phyloP scores from a whole-genome alignment of 208 protist species.

The Naegleria fowleri region DNA sequence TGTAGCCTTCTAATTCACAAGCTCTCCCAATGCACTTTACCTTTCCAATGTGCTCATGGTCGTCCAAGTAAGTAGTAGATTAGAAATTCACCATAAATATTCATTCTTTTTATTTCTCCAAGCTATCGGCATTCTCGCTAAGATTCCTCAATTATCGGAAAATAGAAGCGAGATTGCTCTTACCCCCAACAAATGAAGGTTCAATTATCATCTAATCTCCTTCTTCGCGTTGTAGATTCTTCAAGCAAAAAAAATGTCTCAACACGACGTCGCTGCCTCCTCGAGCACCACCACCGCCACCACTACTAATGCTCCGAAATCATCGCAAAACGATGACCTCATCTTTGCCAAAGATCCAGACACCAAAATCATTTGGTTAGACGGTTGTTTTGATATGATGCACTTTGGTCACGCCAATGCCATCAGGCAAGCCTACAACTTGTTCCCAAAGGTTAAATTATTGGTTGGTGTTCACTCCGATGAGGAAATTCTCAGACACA shows the following conservation, averaged over 20 bases:
- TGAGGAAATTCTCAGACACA: slow-evolving; percentile 18
- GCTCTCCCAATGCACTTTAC: neutral
- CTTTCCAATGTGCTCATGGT: slow-evolving; percentile 27
- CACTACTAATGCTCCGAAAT: too few species aligned
- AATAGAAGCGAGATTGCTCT: too few species aligned
- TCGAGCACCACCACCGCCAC: neutral
- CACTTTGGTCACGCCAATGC: slow-evolving; percentile 20
- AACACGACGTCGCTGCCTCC: neutral
- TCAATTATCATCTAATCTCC: too few species aligned
- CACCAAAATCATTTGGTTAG: neutral
- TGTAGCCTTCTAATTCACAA: neutral
- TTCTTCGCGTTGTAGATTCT: too few species aligned
- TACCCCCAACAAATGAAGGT: too few species aligned
- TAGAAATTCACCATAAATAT: neutral
- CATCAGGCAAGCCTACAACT: neutral
- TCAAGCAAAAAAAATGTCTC: neutral
- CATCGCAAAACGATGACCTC: too few species aligned
- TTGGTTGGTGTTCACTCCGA: slow-evolving; percentile 16
- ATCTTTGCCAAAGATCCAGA: neutral
- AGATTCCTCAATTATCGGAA: too few species aligned
- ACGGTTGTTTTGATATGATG: slow-evolving; percentile 32
- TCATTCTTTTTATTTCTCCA: too few species aligned
- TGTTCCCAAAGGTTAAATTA: neutral
- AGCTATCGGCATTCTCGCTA: too few species aligned
- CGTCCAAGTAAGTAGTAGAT: neutral